Base-by-base conservation (phyloP, 2,329 filamentous ascomycete genomes). In the Arthrinium phaeospermum region DNA sequence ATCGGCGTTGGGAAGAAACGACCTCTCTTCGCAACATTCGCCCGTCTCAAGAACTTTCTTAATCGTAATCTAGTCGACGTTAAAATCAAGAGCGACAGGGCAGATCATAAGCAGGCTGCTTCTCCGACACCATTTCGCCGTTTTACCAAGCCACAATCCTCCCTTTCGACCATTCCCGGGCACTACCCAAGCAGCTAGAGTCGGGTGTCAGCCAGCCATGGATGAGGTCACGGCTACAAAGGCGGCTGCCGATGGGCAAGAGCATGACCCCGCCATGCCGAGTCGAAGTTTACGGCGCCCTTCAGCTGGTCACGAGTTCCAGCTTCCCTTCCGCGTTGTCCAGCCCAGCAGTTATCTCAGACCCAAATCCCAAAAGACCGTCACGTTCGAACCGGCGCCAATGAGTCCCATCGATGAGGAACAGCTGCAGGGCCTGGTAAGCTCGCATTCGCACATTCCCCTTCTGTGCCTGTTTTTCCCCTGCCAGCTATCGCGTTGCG, bases 351-450 rank as follows among this genome's bases (percentile, higher is more conserved):
- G 88, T 71, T 90, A 90, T 81, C 85, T 91, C 72, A 81, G 82
- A 75, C 83, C 83, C 70, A 82, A 82, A 74, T 77, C 81, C 73
- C 78, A 79, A 75, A 82, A 80, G 79, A 82, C 83, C 78, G 80
- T 83, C 77, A 77, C 83, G 73, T 83, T 85, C 75, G 83, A 82
- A 75, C 83, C 83, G 75, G 80, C 83, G 73, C 84, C 86, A 74
- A 83, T 88, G 82, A 91, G 87, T 78, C 87, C 89, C 74, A 86
- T 93, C 72, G 93, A 96, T 82, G 90, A 88, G 84, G 93, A 95
- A 80, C 93, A 95, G 85, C 87, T 92, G 79, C 91, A 94, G 81
- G 93, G 92, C 77, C 86, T 96, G 87, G 93, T 95, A 85, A 86
- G 92, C 85, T 67, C 34, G 34, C 74, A 74, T 71, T 64, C 71